Base-by-base conservation (phyloP, 1,284 basidiomycete species). In the Ganoderma meredithae region DNA sequence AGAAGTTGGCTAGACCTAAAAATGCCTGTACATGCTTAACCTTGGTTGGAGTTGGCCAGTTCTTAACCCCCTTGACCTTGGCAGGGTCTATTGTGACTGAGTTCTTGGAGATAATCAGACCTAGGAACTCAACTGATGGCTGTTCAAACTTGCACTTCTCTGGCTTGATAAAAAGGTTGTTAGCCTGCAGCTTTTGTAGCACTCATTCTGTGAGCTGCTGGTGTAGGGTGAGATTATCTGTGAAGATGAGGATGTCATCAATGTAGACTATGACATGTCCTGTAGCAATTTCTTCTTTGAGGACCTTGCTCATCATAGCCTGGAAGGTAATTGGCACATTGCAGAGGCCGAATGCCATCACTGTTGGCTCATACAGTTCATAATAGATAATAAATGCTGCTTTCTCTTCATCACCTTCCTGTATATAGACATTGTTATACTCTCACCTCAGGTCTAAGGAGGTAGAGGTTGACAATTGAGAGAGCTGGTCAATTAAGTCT, bases 321-420 rank as follows among this genome's bases (percentile, higher is more conserved):
- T 76, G 67, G 39, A 40, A 40, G 12, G 39, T 40, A 40, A 5
- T 40, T 40, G 39, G 39, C 12, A 12, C 39, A 40, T 40, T 40
- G n/a, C n/a, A n/a, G n/a, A n/a, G n/a, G n/a, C n/a, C n/a, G n/a
- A n/a, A n/a, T n/a, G n/a, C 15, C 41, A 41, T 41, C 15, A 41
- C 41, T 79, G 79, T 36, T 76, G 70, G 75, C 63, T 79, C 76
- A 63, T 74, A 80, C 4, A 71, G 70, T 67, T 78, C 53, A 36
- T 43, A 41, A 41, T 70, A 52, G 17, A 66, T 72, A 1, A 62
- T 41, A 41, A 41, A 41, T 1, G 69, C 69, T 7, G 67, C 66
- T 49, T 73, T 74, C 61, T 63, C 70, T 39, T 73, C 58, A 47
- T 74, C 69, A 10, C 69, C 70, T 9, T 62, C 52, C n/a, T 41